phyloP scores from a whole-genome alignment of 1,284 basidiomycete species.

The Ustilago lituana region DNA sequence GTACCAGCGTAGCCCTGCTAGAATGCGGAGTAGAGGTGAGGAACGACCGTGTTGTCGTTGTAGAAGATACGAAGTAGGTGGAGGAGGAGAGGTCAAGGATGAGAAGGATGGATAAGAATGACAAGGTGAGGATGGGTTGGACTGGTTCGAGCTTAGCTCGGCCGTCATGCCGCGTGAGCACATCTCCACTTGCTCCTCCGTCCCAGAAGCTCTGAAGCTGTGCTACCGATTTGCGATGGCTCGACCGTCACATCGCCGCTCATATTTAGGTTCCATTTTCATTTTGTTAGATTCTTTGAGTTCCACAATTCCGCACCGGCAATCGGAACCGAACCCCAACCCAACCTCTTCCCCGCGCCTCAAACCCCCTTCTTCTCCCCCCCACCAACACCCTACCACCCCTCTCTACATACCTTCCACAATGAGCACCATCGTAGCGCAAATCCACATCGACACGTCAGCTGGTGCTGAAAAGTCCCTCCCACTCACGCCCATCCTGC shows the following conservation, averaged over 20 bases:
- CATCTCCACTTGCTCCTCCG: constrained; percentile 1
- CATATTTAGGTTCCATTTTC: too few species aligned
- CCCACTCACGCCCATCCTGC: constrained; percentile 17
- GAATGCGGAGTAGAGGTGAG: too few species aligned
- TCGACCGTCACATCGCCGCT: constrained; percentile 18
- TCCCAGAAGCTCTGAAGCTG: neutral
- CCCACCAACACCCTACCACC: neutral
- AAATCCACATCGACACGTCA: constrained; percentile 29
- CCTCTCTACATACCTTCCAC: neutral
- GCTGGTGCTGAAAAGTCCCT: constrained; percentile 1
- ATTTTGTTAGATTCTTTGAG: neutral
- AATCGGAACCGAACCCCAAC: too few species aligned
- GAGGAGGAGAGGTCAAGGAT: too few species aligned
- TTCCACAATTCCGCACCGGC: neutral
- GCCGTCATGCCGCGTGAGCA: neutral
- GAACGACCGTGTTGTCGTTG: too few species aligned
- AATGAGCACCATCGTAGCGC: constrained; percentile 10
- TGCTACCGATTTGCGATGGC: constrained; percentile 9
- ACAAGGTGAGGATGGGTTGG: neutral
- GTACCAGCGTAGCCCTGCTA: too few species aligned
- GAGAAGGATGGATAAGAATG: constrained; percentile 6
- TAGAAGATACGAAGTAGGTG: too few species aligned
- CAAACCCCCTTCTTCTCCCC: neutral
- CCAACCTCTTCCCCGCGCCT: neutral
- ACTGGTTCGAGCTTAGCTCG: neutral